phyloP scores from a whole-genome alignment of 2,329 filamentous ascomycete species.

The Fusarium mundagurra region DNA sequence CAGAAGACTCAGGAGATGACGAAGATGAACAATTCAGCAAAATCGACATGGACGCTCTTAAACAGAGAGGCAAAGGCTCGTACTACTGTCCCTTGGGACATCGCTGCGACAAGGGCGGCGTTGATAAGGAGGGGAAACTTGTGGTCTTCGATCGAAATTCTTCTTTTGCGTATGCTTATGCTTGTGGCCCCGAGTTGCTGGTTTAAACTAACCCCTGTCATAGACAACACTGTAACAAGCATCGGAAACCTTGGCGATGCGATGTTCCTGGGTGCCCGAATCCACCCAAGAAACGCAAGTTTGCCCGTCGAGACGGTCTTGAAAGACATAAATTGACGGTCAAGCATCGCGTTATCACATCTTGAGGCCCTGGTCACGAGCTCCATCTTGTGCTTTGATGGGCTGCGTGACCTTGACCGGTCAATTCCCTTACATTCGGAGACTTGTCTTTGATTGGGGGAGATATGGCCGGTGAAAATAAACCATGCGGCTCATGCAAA shows the following conservation, averaged over 20 bases:
- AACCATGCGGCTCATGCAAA: constrained; percentile 27
- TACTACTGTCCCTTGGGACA: constrained; percentile 50
- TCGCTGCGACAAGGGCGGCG: constrained; percentile 53
- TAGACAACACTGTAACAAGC: constrained; percentile 56
- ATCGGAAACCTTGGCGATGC: constrained; percentile 55
- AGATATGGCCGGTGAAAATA: constrained; percentile 33
- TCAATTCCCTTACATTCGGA: constrained; percentile 36
- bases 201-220: constrained; percentile 30
- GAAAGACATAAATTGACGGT: constrained; percentile 54
- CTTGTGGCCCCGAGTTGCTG: constrained; percentile 12
- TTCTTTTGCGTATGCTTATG: constrained; percentile 49
- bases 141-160: constrained; percentile 55
- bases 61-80: constrained; percentile 52
- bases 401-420: constrained; percentile 37
- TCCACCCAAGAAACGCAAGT: constrained; percentile 53
- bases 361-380: constrained; percentile 33
- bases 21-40: constrained; percentile 50
- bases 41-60: constrained; percentile 53
- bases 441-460: constrained; percentile 36
- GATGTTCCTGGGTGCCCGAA: constrained; percentile 53
- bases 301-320: constrained; percentile 55
- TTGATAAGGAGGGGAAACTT: constrained; percentile 51
- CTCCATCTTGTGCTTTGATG: constrained; percentile 24
- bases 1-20: constrained; percentile 45
- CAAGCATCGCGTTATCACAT: constrained; percentile 48